Percentiles rank a stretch among this genome's conserved stretches.
Conservation (phyloP, 2,329 filamentous ascomycete genomes). For the Biscogniauxia marginata region DNA sequence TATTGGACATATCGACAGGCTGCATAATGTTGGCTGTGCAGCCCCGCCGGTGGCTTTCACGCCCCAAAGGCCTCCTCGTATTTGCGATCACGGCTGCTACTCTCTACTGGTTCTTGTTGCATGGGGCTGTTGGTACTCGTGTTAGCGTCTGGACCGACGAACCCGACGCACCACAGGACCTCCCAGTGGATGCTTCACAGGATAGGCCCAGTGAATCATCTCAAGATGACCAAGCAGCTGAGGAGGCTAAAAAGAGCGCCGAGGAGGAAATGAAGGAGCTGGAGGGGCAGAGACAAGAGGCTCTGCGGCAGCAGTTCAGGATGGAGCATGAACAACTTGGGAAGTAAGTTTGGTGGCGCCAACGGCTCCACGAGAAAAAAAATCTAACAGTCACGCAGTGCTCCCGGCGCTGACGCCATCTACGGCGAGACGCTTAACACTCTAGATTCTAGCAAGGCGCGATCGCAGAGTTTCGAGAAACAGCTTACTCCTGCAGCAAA, state of each 20-base stretch:
- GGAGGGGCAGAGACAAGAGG: conserved; percentile 35
- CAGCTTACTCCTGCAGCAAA: conserved; percentile 33
- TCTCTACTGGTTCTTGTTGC: conserved; percentile 45
- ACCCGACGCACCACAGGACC: neutral
- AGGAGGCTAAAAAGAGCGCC: conserved; percentile 13
- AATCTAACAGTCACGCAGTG: conserved; percentile 33
- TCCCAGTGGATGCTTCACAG: conserved; percentile 7
- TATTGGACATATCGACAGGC: neutral
- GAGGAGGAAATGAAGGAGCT: conserved; percentile 31
- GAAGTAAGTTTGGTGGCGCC: conserved; percentile 29
- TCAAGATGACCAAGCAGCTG: neutral
- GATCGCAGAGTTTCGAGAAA: conserved; percentile 28
- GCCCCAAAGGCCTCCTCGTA: conserved; percentile 43
- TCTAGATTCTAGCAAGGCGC: conserved; percentile 40
- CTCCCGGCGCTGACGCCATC: conserved; percentile 49
- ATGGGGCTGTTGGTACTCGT: conserved; percentile 30
- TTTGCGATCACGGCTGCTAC: conserved; percentile 39
- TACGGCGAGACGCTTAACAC: conserved; percentile 55
- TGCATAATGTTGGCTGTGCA: conserved; percentile 33
- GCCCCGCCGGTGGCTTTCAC: conserved; percentile 36
- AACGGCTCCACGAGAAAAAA: conserved; percentile 16
- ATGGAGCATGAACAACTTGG: conserved; percentile 40
- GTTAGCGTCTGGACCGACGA: conserved; percentile 13
- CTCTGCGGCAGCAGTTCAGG: conserved; percentile 32
- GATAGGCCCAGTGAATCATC: conserved; percentile 1